Conservation (phyloP, 2,329 filamentous ascomycete genomes). For the Fusarium sp. region DNA sequence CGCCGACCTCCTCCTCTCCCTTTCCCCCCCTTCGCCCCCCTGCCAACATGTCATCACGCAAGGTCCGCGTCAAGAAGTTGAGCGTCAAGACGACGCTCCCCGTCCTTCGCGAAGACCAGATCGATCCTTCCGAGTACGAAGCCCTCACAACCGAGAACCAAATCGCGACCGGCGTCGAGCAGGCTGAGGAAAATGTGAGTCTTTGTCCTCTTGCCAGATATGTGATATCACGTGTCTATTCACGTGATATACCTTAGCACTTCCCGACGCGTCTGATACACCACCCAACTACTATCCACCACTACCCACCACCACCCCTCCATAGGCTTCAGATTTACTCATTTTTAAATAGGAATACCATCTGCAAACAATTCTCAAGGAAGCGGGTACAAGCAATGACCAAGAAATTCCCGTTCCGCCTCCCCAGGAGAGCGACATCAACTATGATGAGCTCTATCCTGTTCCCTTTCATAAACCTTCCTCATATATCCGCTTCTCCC, state of each 20-base stretch:
- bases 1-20: conserved; percentile 51
- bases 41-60: conserved; percentile 71
- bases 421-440: conserved; percentile 72
- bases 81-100: conserved; percentile 89
- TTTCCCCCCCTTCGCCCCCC: conserved; percentile 38
- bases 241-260: conserved; percentile 57
- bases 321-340: conserved; percentile 45
- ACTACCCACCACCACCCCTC: not conserved
- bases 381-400: conserved; percentile 65
- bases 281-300: conserved; percentile 13
- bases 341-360: conserved; percentile 81
- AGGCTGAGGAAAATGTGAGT: conserved; percentile 96
- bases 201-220: conserved; percentile 43
- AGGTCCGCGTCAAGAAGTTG: conserved; percentile 89
- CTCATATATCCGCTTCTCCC: conserved; percentile 97
- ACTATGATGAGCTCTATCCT: conserved; percentile 91
- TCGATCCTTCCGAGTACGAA: conserved; percentile 89
- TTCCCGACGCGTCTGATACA: conserved; percentile 11
- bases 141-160: conserved; percentile 83
- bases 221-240: conserved; percentile 60
- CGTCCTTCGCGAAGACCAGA: conserved; percentile 89
- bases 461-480: conserved; percentile 83
- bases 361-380: conserved; percentile 82
- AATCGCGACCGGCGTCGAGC: conserved; percentile 97
- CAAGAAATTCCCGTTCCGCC: conserved; percentile 75